Conservation (phyloP, 768 basidiomycete species). For the Amyloporia xantha region DNA sequence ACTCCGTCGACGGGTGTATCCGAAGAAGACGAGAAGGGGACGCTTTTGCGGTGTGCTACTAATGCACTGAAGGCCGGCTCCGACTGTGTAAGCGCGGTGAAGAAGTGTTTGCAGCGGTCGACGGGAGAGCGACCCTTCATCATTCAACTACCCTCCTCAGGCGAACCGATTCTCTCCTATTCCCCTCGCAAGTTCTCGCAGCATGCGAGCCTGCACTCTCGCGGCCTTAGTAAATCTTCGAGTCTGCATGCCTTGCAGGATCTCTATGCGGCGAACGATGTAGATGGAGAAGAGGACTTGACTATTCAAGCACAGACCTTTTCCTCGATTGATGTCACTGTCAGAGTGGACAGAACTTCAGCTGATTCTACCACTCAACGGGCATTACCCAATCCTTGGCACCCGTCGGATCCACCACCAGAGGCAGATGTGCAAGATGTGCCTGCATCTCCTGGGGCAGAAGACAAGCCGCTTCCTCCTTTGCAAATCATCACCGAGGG, state of each 20-base stretch:
- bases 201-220: constrained; percentile 5
- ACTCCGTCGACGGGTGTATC: constrained; percentile 39
- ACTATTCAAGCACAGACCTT: constrained; percentile 47
- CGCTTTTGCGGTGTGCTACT: constrained; percentile 79
- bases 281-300: constrained; percentile 50
- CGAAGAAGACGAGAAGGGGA: constrained; percentile 79
- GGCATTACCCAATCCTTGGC: background rate
- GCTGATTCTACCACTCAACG: background rate
- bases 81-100: constrained; percentile 84
- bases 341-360: constrained; percentile 3
- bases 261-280: constrained; percentile 27
- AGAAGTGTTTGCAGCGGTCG: constrained; percentile 67
- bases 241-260: constrained; percentile 33
- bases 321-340: constrained; percentile 19
- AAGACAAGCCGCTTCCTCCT: constrained; percentile 31
- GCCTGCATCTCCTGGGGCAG: background rate
- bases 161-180: constrained; percentile 38
- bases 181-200: constrained; percentile 44
- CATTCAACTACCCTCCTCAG: constrained; percentile 51
- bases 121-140: constrained; percentile 57
- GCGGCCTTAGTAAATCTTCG: constrained; percentile 27
- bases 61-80: constrained; percentile 80
- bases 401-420: constrained; percentile 1
- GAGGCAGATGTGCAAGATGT: constrained; percentile 1
- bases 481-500: constrained; percentile 22